Base-by-base conservation (phyloP, 2,329 filamentous ascomycete species). In the Aspergillus ruber region DNA sequence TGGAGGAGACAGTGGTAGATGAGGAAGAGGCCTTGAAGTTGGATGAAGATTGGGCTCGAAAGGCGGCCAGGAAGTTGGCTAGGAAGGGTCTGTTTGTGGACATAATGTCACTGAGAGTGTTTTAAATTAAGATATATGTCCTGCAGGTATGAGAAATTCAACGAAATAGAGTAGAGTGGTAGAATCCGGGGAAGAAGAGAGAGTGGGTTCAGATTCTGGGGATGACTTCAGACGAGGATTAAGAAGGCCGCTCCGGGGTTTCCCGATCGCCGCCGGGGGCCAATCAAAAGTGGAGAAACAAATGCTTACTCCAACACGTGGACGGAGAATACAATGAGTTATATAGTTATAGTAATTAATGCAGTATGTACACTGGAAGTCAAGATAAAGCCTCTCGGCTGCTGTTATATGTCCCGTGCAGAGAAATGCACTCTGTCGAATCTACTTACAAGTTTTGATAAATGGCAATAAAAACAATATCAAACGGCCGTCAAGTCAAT, bases 11-110 rank as follows among this genome's bases (percentile, higher is more conserved):
- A 29, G 48, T 55, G 36, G 63, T 60, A 25, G 64, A 63, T 29
- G 71, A 61, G n/a, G 70, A 68, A 9, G 79, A 73, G 20, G 80
- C 70, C 59, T 83, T 83, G 54, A 80, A 75, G 47, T 76, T 73
- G 38, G 81, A 81, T 6, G 36, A 39, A 4, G 36, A 39, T 60
- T 84, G 81, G 44, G 82, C 80, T 44, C 82, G 76, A 61, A 86
- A 86, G 52, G 82, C 81, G 42, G 82, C 78, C 52, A 85, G 76
- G 69, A 85, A 84, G 71, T 81, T 82, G 56, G 81, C 76, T 58
- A 86, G 75, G 69, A 85, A 85, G 42, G 77, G 82, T 49, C 81
- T 71, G 69, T 85, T 84, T 54, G 79, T 83, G 2, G 80, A 78
- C 81, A 84, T 84, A 57, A 50, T 72, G 43, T 47, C 38, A 27